phyloP scores from a whole-genome alignment of 305 asterid species.

The Salvia sclarea region DNA sequence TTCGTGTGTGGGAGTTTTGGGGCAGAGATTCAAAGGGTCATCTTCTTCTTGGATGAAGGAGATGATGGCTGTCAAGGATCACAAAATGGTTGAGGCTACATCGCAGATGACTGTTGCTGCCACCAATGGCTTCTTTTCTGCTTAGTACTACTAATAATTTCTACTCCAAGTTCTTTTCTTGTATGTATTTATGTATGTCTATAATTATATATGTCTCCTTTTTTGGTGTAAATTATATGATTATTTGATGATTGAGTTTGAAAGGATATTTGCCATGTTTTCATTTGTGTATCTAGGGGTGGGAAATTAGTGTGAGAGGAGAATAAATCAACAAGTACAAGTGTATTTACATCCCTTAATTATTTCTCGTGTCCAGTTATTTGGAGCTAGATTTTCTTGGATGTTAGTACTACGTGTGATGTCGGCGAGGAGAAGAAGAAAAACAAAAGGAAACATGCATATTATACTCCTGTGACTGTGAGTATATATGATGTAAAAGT shows the following conservation, averaged over 20 bases:
- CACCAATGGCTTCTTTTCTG: slow-evolving; percentile 49
- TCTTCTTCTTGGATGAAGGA: slow-evolving; percentile 38
- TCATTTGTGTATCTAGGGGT: neutral
- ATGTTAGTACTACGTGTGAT: too few relatives aligned
- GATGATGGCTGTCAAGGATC: slow-evolving; percentile 18
- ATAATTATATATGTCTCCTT: neutral
- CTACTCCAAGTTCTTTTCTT: neutral
- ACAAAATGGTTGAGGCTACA: slow-evolving; percentile 33
- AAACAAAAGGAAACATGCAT: too few relatives aligned
- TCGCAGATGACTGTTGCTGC: slow-evolving; percentile 47
- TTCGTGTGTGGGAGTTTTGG: slow-evolving; percentile 43
- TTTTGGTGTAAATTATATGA: slow-evolving; percentile 29
- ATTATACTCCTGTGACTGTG: too few relatives aligned
- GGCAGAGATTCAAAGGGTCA: slow-evolving; percentile 31
- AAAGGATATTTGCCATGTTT: neutral
- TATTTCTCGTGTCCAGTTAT: too few relatives aligned
- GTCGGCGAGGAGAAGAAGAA: too few relatives aligned
- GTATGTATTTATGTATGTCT: slow-evolving; percentile 1
- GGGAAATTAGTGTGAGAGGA: too few relatives aligned
- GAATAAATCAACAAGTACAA: too few relatives aligned
- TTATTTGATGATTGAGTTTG: neutral
- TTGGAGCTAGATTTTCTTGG: too few relatives aligned
- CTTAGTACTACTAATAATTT: slow-evolving; percentile 15
- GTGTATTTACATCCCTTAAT: too few relatives aligned
- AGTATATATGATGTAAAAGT: too few relatives aligned